Evolutionary conservation across 768 basidiomycete genomes (phyloP), one percentile per base, ranked within the genome.

Genomic region (Lactifluus pinguis): DNA sequence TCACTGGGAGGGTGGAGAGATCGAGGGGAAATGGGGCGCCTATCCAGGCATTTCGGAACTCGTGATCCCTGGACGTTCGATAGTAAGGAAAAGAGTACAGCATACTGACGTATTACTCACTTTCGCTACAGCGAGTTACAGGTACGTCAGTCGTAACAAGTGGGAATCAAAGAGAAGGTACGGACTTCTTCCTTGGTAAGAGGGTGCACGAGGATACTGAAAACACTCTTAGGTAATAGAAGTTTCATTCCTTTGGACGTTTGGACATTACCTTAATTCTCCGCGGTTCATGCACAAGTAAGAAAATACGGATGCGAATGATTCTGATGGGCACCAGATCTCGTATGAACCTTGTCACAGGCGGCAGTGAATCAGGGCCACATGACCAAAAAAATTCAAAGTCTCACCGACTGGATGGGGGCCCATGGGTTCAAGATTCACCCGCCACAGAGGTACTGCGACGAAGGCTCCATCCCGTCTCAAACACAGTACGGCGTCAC

Each of bases 401-500:
- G 8, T 70, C 84, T 67, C 62, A 84, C 88, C 89, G 53, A 83
- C 80, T 4, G 88, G 88, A 72, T 91, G 89, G 15, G 88, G 87
- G 0, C 89, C 87, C 4, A 84, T 80, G 2, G 87, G 87, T 2
- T 71, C 79, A 3, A 75, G 77, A 69, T 90, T 88, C 39, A 91
- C 85, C 34, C 85, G 79, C 69, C 80, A 86, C 30, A 87, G 75
- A 8, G 89, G 89, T 1, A 89, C 89, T 1, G 87, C 89, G 9
- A 90, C 81, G 66, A 90, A 91, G 1, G 87, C 87, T 0, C 88
- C 88, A 53, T 89, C 85, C 15, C 83, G 78, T 32, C 89, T 77
- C 51, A 90, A 76, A 6, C 83, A 77, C 44, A 91, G 75, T 11
- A 91, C 82, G 3, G 87, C 82, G 68, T 90, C 86, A 0, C 87